A percentile compares a stretch with the other conserved stretches of the same genome.
phyloP scores from a whole-genome alignment of 495 filamentous ascomycete species.

The Xylaria venustula region DNA sequence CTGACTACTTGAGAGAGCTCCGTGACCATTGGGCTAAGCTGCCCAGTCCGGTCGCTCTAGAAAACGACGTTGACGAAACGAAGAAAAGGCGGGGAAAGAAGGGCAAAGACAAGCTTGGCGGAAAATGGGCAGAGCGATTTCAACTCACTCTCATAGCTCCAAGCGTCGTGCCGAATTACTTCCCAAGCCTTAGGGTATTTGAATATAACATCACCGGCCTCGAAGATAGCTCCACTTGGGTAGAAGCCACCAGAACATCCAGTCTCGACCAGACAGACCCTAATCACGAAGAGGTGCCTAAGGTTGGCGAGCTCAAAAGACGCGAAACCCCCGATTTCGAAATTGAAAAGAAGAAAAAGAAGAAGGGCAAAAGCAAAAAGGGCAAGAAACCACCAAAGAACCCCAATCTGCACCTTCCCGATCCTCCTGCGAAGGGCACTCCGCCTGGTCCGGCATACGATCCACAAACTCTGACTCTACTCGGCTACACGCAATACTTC shows the following conservation, averaged over 20 bases:
- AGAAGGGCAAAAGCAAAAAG: constrained; percentile 50
- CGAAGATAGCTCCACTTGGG: constrained; percentile 51
- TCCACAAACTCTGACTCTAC: constrained; percentile 72
- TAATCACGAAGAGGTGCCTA: neutral
- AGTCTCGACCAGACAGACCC: constrained; percentile 2
- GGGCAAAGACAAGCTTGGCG: constrained; percentile 61
- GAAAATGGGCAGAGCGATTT: constrained; percentile 80
- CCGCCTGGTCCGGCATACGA: constrained; percentile 91
- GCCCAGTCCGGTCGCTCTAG: constrained; percentile 52
- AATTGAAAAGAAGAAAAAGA: constrained; percentile 44
- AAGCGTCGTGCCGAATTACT: constrained; percentile 90
- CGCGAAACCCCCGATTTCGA: constrained; percentile 19
- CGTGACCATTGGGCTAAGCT: constrained; percentile 74
- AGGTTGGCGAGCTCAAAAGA: constrained; percentile 20
- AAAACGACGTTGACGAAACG: constrained; percentile 30
- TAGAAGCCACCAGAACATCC: constrained; percentile 23
- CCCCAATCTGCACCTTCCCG: constrained; percentile 64
- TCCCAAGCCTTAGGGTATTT: constrained; percentile 79
- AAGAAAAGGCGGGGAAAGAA: constrained; percentile 39
- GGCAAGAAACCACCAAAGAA: constrained; percentile 56
- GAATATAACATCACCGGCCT: constrained; percentile 93
- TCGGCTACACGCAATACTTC: constrained; percentile 85
- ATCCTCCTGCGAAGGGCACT: constrained; percentile 66
- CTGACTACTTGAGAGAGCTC: constrained; percentile 77
- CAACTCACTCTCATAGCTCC: constrained; percentile 74